A percentile compares a stretch with the other conserved stretches of the same genome.
phyloP scores from a whole-genome alignment of 2,329 filamentous ascomycete species.

The Talaromyces sp. region DNA sequence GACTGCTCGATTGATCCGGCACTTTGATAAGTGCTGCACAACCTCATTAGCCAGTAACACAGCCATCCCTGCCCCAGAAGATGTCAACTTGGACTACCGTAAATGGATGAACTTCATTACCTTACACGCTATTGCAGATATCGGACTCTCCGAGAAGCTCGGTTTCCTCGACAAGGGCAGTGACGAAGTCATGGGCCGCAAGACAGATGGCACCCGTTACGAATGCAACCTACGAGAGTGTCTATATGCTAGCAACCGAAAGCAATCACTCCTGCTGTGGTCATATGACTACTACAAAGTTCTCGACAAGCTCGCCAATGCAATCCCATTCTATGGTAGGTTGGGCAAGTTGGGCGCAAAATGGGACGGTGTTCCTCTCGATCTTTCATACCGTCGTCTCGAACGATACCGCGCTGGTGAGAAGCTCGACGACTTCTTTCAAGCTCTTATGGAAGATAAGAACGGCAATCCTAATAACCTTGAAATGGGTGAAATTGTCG shows the following conservation, averaged over 20 bases:
- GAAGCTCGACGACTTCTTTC: conserved; percentile 53
- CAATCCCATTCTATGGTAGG: background rate
- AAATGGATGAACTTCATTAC: conserved; percentile 34
- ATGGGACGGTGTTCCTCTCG: background rate
- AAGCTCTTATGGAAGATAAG: conserved; percentile 45
- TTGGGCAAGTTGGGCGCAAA: background rate
- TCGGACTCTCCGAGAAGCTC: conserved; percentile 31
- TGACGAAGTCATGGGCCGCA: conserved; percentile 21
- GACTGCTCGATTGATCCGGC: conserved; percentile 23
- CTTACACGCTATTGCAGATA: conserved; percentile 33
- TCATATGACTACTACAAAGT: background rate
- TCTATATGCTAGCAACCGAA: conserved; percentile 19
- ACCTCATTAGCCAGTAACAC: conserved; percentile 9
- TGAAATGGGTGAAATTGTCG: conserved; percentile 50
- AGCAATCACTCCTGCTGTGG: background rate
- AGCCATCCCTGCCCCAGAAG: conserved; percentile 8
- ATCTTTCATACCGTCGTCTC: background rate
- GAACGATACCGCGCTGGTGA: conserved; percentile 28
- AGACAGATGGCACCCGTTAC: conserved; percentile 15
- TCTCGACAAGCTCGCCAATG: background rate
- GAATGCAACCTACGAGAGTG: conserved; percentile 14
- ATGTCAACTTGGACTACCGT: conserved; percentile 29
- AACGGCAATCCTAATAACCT: conserved; percentile 37
- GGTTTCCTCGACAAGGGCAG: conserved; percentile 31
- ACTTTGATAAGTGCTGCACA: conserved; percentile 30